Evolutionary conservation across 2,329 filamentous ascomycete species (phyloP), one percentile per base, ranked within the genome.

Genomic region (Fonsecaea nubica): DNA sequence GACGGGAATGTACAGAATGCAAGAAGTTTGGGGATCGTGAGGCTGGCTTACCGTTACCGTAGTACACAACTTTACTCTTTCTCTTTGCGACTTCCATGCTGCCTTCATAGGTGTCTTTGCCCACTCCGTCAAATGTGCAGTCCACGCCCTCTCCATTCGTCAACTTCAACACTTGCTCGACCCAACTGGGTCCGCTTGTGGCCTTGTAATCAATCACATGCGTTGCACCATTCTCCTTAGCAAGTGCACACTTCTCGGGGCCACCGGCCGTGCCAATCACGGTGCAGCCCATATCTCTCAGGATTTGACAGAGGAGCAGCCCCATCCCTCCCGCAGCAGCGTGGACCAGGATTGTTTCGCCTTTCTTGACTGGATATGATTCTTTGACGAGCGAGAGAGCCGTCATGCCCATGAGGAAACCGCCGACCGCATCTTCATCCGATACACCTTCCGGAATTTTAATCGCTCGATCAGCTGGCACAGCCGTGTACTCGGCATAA

Each of bases 261-360:
- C 89, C 90, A 56, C 88, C 89, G 0, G 92, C 92, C 3, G 92
- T 94, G 1, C 89, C 93, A 74, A 97, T 95, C 25, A 90, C 87
- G 72, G 86, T 87, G 12, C 91, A 93, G 0, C 92, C 93, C 1
- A 93, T 82, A 0, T 85, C 82, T 71, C 85, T 86, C 48, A 96
- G 80, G 71, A 96, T 80, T 82, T 96, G 92, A 48, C 63, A 65
- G 33, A 97, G 84, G 79, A 91, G 86, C 45, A 90, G 80, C 0
- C 91, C 92, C 0, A 92, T 91, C 13, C 93, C 93, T 13, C 93
- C 93, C 0, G 92, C 92, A 0, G 93, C 93, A 0, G 93, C 92
- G 73, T 95, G 92, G 15, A 97, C 87, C 2, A 97, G 85, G 0
- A 92, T 85, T 88, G 90, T 95, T 72, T 96, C 92, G 1, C 90